These are phyloP conservation scores for Rhodotorula sp. DNA, from an alignment of 1,284 basidiomycete genomes.

Conservation along the genomic window DNA sequence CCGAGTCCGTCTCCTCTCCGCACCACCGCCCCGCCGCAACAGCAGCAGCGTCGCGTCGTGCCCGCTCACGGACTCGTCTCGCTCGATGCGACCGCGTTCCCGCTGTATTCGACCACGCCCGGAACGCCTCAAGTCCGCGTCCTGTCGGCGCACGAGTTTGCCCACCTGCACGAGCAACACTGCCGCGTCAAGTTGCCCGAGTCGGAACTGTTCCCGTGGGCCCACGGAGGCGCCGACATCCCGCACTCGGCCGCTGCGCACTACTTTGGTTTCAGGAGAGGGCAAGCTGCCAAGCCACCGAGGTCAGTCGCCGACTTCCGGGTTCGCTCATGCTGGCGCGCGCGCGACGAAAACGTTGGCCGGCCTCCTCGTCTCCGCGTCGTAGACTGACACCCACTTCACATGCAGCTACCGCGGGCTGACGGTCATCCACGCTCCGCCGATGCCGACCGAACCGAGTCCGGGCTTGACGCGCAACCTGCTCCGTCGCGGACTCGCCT, in stretches of 20 bases:
- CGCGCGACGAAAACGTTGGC: neutral
- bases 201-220: conserved; percentile 74
- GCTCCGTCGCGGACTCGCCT: conserved; percentile 27
- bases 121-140: conserved; percentile 51
- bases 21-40: neutral
- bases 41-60: too few species aligned
- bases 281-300: conserved; percentile 42
- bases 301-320: conserved; percentile 38
- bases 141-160: conserved; percentile 61
- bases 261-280: conserved; percentile 62
- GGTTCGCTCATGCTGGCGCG: neutral
- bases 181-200: conserved; percentile 69
- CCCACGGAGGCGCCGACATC: conserved; percentile 74
- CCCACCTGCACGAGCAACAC: conserved; percentile 63
- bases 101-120: conserved; percentile 19
- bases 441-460: neutral
- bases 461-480: conserved; percentile 8
- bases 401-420: conserved; percentile 35
- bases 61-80: conserved; percentile 6
- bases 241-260: conserved; percentile 70
- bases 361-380: neutral
- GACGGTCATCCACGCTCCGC: conserved; percentile 33
- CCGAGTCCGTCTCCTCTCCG: neutral
- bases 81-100: conserved; percentile 16
- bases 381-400: neutral